Base-by-base conservation (phyloP, 2,329 filamentous ascomycete genomes). In the Mariannaea sp. region DNA sequence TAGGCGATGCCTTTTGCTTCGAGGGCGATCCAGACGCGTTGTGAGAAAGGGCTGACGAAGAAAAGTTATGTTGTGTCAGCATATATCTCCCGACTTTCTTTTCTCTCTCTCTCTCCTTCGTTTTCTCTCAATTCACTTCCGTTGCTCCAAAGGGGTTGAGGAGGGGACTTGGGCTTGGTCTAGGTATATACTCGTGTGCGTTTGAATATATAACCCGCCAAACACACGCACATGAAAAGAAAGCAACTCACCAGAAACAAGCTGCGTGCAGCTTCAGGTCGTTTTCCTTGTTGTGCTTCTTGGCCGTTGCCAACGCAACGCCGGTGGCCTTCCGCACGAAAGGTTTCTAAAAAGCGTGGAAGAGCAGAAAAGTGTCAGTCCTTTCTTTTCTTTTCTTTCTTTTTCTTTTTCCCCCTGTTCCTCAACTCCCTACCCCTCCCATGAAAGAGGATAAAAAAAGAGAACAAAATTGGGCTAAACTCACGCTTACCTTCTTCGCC, bases 1-100 rank as follows among this genome's bases (percentile, higher is more conserved):
- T 96, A 96, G 30, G 82, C 76, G 7, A 94, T 79, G 14, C 83
- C 81, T 69, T 94, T 94, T 64, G 86, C 78, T 70, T 96, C 90
- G 29, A 96, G 79, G 1, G 90, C 88, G 59, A 96, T 94, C 91
- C 91, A 96, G 20, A 94, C 88, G 14, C 90, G 84, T 68, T 95
- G 90, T 1, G 91, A 90, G 68, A 93, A 94, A 20, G 90, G 90
- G 66, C 88, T 89, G 38, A 12, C 7, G 3, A 3, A 20, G 5
- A n/a, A n/a, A n/a, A n/a, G n/a, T n/a, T n/a, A n/a, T n/a, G n/a
- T n/a, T n/a, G n/a, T n/a, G n/a, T n/a, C n/a, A n/a, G n/a, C n/a
- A n/a, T n/a, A n/a, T n/a, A n/a, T n/a, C n/a, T n/a, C n/a, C n/a
- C n/a, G n/a, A n/a, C n/a, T n/a, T n/a, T n/a, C n/a, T n/a, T n/a